Evolutionary conservation across 495 filamentous ascomycete species (phyloP), one percentile per base, ranked within the genome.

Genomic region (Sporormia fimetaria): DNA sequence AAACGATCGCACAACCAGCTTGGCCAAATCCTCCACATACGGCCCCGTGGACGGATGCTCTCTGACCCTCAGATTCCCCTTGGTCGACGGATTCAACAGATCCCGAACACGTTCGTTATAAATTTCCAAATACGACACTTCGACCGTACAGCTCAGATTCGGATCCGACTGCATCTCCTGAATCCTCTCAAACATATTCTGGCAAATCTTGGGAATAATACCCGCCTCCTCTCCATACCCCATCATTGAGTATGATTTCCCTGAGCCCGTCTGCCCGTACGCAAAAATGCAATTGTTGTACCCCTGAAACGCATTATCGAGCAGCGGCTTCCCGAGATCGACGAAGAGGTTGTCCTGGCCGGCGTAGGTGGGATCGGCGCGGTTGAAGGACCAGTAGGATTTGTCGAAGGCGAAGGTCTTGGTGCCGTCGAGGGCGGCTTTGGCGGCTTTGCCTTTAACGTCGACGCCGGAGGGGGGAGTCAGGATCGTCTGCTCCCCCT

Each of bases 201-300:
- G 83, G 57, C 92, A 99, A 62, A 99, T 96, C 48, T 74, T 80
- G n/a, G 92, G 92, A 47, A 99, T 96, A 33, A 99, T 87, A 65
- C 92, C 92, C 33, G 81, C 75, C 52, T 96, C 92, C 60, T 88
- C 80, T 38, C 92, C 90, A 65, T 96, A 96, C 15, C 90, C 90
- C 92, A 96, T 96, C 92, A 99, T 99, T 35, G 87, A 94, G 57
- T 99, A 96, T 17, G 85, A 93, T 63, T 99, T 99, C 57, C 92
- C 92, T 12, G 88, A 95, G 47, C 92, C 92, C 7, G 92, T 99
- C 64, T 99, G 92, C 27, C 92, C 92, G 58, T 99, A 99, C 3
- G 92, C 92, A 64, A 99, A 99, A 57, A 99, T 99, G 70, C 92
- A 99, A 62, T 96, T 96, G 67, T 99, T 99, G 66, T 95, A 99